Evolutionary conservation across 208 protist species (phyloP), one percentile per base, ranked within the genome.

Genomic region (Acanthamoeba royreba): DNA sequence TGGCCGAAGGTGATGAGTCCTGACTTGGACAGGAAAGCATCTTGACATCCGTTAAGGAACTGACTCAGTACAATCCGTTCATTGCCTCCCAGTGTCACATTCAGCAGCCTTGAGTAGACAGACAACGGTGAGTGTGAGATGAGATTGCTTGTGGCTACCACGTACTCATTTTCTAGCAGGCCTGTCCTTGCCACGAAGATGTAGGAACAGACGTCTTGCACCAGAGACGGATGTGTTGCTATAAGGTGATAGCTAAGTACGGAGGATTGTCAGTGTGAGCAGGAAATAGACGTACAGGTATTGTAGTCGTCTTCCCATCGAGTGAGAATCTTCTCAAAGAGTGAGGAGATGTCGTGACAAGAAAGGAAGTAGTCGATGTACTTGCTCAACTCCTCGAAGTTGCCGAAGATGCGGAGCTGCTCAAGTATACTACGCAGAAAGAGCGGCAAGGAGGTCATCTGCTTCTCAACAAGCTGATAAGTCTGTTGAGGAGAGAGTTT

Each of bases 361-460:
- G 25, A 15, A 22, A 92, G 88, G 52, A 92, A 77, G 4, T 79
- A 42, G 61, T 77, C 88, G 45, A 92, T 85, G 88, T 92, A 77
- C 28, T 49, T 61, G 88, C 66, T 43, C 49, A 92, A 47, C 43
- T 92, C 43, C 45, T 92, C 88, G 31, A 79, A 92, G 28, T 92
- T 83, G 45, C 88, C 88, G 28, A 85, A 92, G 7, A 92, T 3
- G 28, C 88, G 88, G 4, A 92, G 61, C 88, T 85, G 61, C 46
- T 92, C 88, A 25, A 92, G 61, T 22, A 83, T 92, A 46, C 45
- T 92, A 5, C 88, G 88, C 69, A 92, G 35, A 33, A 79, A 92
- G 13, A 92, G 52, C 5, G 88, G 88, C 0, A 85, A 38, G 9
- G 81, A 35, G 31, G 81, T 89, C 33, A 89, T 42, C 35, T 22